phyloP scores from a whole-genome alignment of 345 rosid species.

The Ceriops decandra region DNA sequence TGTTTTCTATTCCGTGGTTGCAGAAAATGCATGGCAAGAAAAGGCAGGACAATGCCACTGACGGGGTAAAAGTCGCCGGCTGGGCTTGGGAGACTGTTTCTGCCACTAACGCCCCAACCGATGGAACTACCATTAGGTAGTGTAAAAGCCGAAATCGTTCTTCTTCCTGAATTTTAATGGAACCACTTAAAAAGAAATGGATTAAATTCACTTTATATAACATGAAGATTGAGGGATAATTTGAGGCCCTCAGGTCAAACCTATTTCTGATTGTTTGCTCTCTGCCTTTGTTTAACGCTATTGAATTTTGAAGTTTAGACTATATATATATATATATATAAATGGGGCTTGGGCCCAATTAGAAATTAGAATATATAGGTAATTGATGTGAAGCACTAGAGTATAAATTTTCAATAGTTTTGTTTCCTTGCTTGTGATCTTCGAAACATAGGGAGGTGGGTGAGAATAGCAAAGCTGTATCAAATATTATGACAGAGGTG shows the following conservation, averaged over 20 bases:
- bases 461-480: slow-evolving; percentile 12
- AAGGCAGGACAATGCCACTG: slow-evolving; percentile 13
- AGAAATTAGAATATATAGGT: no score
- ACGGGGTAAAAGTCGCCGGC: slow-evolving; percentile 1
- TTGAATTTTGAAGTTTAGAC: not conserved
- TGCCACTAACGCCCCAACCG: slow-evolving; percentile 10
- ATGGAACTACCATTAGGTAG: slow-evolving; percentile 24
- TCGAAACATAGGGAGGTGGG: slow-evolving; percentile 25
- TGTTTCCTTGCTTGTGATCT: slow-evolving; percentile 1
- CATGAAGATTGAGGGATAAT: no score
- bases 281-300: not conserved
- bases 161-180: not conserved
- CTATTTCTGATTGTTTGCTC: not conserved
- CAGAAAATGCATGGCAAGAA: slow-evolving; percentile 44
- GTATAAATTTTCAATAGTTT: no score
- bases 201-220: no score
- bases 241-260: no score
- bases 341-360: no score
- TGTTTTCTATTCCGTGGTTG: not conserved
- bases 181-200: no score
- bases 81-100: slow-evolving; percentile 7
- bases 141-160: not conserved
- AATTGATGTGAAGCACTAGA: no score
- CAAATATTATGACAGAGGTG: slow-evolving; percentile 12
- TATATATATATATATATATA: no score